Percentiles rank a stretch among this genome's conserved stretches.
These are phyloP conservation scores for Dinochytrium kinnereticum DNA, from an alignment of 371 early-diverging fungal genomes.

Conservation along the genomic window DNA sequence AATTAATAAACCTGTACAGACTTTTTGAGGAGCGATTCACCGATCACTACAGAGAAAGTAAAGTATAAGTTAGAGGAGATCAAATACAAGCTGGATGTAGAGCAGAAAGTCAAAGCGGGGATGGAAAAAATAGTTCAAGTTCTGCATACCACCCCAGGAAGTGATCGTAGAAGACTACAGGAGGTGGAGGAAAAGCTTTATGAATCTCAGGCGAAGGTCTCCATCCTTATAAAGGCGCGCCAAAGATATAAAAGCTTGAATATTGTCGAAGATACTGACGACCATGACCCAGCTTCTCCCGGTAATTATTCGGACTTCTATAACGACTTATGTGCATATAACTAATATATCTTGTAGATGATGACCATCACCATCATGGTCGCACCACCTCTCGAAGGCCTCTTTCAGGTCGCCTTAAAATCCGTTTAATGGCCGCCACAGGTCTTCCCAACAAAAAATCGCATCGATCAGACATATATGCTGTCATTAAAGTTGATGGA, in stretches of 20 bases:
- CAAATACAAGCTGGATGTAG: conserved; percentile 86
- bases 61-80: conserved; percentile 84
- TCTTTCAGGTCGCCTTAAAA: conserved; percentile 56
- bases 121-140: conserved; percentile 63
- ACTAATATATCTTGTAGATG: neutral
- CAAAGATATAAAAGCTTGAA: conserved; percentile 81
- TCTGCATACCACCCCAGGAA: conserved; percentile 54
- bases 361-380: neutral
- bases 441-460: conserved; percentile 46
- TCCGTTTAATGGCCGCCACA: conserved; percentile 39
- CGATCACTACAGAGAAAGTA: conserved; percentile 82
- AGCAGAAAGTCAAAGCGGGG: conserved; percentile 83
- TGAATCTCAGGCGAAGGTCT: conserved; percentile 82
- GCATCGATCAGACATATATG: conserved; percentile 64
- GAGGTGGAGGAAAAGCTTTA: conserved; percentile 69
- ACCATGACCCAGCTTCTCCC: conserved; percentile 2
- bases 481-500: conserved; percentile 83
- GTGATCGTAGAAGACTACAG: conserved; percentile 63
- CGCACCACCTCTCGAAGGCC: conserved; percentile 63
- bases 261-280: conserved; percentile 35
- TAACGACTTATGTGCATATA: neutral
- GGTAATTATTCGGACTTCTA: neutral
- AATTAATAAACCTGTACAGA: conserved; percentile 22
- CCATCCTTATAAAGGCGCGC: conserved; percentile 76
- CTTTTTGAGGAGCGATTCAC: conserved; percentile 64